These are phyloP conservation scores for Fusarium phyllophilum DNA, from an alignment of 2,329 filamentous ascomycete genomes.

Conservation along the genomic window DNA sequence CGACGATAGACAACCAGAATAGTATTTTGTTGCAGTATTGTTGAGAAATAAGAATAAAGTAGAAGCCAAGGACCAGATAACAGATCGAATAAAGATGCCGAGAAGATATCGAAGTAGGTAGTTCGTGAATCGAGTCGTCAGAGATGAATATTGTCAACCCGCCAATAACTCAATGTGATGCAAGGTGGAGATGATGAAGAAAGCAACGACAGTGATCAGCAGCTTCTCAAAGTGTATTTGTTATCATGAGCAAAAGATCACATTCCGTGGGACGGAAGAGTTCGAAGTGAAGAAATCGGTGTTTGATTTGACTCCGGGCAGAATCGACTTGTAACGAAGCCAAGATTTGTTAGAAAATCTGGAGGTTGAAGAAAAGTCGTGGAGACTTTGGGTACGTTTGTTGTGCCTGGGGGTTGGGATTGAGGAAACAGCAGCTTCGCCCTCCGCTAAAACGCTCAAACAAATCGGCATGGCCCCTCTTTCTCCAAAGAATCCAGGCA, in stretches of 20 bases:
- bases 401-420: constrained; percentile 23
- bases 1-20: constrained; percentile 19
- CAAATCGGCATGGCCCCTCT: constrained; percentile 5
- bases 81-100: not conserved
- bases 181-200: not conserved
- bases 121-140: not conserved
- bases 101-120: constrained; percentile 2
- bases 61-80: not conserved
- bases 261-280: constrained; percentile 9
- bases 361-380: constrained; percentile 27
- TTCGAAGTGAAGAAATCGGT: not conserved
- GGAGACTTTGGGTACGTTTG: not conserved
- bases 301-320: not conserved
- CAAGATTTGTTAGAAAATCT: constrained; percentile 15
- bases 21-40: constrained; percentile 3
- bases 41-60: not conserved
- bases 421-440: not conserved
- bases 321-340: not conserved
- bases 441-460: constrained; percentile 20
- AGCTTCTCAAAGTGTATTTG: constrained; percentile 8
- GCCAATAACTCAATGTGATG: constrained; percentile 12
- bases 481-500: constrained; percentile 28
- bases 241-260: constrained; percentile 7
- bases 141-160: constrained; percentile 15
- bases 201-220: constrained; percentile 11